These are phyloP conservation scores for Ustilago shanxiensis DNA, from an alignment of 1,284 basidiomycete genomes.

Conservation along the genomic window DNA sequence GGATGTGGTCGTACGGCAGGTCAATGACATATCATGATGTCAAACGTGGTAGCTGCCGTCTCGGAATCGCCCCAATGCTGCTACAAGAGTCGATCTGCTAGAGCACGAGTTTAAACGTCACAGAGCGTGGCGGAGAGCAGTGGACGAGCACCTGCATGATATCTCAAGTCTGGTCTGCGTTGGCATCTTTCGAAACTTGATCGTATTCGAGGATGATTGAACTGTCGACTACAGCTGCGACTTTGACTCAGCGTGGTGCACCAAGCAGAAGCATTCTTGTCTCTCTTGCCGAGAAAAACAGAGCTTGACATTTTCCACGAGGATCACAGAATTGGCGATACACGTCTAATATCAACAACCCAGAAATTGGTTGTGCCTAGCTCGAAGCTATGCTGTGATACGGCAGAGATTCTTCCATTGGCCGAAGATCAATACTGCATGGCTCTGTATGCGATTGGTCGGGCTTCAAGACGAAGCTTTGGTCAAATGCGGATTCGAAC, in stretches of 20 bases:
- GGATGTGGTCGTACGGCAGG: neutral
- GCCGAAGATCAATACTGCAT: neutral
- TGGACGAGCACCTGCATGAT: neutral
- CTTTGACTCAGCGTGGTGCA: constrained; percentile 5
- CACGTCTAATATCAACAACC: neutral
- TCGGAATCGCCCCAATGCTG: too few relatives aligned
- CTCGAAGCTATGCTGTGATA: neutral
- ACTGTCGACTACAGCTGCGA: neutral
- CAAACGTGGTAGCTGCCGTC: neutral
- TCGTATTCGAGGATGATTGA: neutral
- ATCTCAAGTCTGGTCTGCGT: neutral
- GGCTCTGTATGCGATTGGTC: neutral
- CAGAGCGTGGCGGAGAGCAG: neutral
- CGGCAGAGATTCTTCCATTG: neutral
- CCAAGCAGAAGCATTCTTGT: neutral
- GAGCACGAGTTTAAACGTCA: neutral
- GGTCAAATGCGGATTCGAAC: too few relatives aligned
- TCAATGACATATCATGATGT: neutral
- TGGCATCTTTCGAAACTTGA: neutral
- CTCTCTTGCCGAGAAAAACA: neutral
- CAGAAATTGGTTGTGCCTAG: neutral
- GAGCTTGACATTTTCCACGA: constrained; percentile 1
- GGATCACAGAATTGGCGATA: constrained; percentile 1
- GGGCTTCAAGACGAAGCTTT: too few relatives aligned
- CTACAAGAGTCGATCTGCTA: too few relatives aligned